Evolutionary conservation across 73 alveolate genomes (phyloP).

Genomic region (Uronychia binucleata): DNA sequence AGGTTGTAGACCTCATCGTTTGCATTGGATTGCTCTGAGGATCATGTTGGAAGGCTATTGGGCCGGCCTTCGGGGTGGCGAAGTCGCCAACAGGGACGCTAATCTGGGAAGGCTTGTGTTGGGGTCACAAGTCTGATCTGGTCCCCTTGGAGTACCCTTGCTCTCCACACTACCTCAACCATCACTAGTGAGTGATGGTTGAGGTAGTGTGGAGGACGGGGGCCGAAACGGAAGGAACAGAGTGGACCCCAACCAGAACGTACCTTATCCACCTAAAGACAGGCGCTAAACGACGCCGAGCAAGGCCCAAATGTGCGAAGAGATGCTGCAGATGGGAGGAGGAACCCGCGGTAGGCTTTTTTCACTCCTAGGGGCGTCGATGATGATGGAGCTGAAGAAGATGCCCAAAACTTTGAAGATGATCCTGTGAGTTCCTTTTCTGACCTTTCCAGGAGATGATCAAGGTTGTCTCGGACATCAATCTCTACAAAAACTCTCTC

Average conservation of each 20-base stretch:
- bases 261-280: not conserved
- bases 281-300: not conserved
- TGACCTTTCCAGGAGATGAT: not conserved
- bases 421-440: not conserved
- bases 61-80: too few species aligned
- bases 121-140: too few species aligned
- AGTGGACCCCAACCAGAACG: not conserved
- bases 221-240: too few species aligned
- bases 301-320: not conserved
- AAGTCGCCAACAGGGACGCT: too few species aligned
- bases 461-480: not conserved
- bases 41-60: too few species aligned
- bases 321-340: not conserved
- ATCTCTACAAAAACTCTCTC: not conserved
- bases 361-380: not conserved
- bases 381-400: not conserved
- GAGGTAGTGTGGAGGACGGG: slow-evolving; percentile 1
- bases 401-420: not conserved
- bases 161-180: too few species aligned
- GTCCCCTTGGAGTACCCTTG: too few species aligned
- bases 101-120: too few species aligned
- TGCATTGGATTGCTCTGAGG: too few species aligned
- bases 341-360: not conserved
- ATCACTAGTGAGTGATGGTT: not conserved
- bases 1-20: not conserved